Evolutionary conservation across 2,329 filamentous ascomycete species (phyloP), one percentile per base, ranked within the genome.

Genomic region (Trichoderma arundinaceum): DNA sequence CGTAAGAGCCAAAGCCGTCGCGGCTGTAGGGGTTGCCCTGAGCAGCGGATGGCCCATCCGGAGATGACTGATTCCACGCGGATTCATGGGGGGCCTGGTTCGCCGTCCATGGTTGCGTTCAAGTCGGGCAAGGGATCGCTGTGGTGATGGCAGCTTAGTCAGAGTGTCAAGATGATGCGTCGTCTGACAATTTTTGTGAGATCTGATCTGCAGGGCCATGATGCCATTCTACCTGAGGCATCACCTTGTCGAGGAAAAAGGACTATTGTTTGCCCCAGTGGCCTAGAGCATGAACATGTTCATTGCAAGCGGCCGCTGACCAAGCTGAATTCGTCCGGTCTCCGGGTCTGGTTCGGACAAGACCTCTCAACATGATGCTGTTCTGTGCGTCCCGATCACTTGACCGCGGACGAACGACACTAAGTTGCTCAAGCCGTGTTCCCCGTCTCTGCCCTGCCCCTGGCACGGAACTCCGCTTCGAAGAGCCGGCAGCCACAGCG

Each of bases 191-290:
- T 7, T n/a, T 52, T 53, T 44, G 39, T 63, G 60, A 63, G 39
- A 54, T 54, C n/a, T 63, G 60, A 51, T 63, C 49, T 63, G 35
- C 28, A 12, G 19, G 22, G 38, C 22, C 38, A 46, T 43, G 38
- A 63, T 38, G 8, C 49, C 49, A 63, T 33, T 53, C 39, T 46
- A 46, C 60, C 12, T 63, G 59, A 62, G 7, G 59, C 59, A 62
- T 22, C 32, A 35, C 60, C 60, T 38, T 44, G 60, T 53, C 39
- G 15, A 17, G 33, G 7, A 35, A 62, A 39, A n/a, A 52, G 38
- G 5, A 39, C 48, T 33, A 53, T 53, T 35, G 38, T 41, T 15
- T n/a, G 32, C 22, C 38, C 48, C n/a, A 43, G 10, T 13, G 15
- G 10, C 12, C 19, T 41, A 22, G 22, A 35, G 38, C 35, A 15